A percentile compares a stretch with the other conserved stretches of the same genome.
phyloP scores from a whole-genome alignment of 768 basidiomycete species.

The Austroboletus eburneus region DNA sequence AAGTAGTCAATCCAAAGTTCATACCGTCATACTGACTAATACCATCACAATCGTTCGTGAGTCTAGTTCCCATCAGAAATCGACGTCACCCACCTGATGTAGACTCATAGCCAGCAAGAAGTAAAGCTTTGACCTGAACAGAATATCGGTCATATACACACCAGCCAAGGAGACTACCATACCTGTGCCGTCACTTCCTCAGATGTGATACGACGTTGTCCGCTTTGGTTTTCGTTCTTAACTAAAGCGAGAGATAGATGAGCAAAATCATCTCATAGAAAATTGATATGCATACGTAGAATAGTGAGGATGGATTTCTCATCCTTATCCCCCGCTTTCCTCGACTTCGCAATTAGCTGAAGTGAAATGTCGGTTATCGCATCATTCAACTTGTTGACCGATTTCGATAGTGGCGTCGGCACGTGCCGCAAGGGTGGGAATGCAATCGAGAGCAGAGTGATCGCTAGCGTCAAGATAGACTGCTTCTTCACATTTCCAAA shows the following conservation, averaged over 20 bases:
- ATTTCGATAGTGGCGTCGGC: conserved; percentile 27
- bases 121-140: conserved; percentile 33
- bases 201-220: conserved; percentile 30
- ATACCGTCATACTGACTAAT: background rate
- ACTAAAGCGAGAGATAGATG: no score
- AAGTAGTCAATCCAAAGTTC: no score
- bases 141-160: background rate
- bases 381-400: conserved; percentile 23
- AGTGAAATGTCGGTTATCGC: conserved; percentile 33
- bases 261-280: background rate
- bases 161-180: background rate
- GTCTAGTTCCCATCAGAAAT: background rate
- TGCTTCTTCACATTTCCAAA: conserved; percentile 17
- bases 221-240: conserved; percentile 30
- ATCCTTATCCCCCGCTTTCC: conserved; percentile 29
- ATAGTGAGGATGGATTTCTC: conserved; percentile 38
- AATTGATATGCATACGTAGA: conserved; percentile 24
- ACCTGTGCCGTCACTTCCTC: conserved; percentile 42
- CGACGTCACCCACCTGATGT: conserved; percentile 32
- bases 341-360: conserved; percentile 28
- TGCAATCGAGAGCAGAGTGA: conserved; percentile 23
- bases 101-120: conserved; percentile 39
- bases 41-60: background rate
- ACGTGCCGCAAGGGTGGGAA: conserved; percentile 31
- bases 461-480: conserved; percentile 9